Conservation (phyloP, 2,329 filamentous ascomycete genomes). For the Macrophomina phaseolina region DNA sequence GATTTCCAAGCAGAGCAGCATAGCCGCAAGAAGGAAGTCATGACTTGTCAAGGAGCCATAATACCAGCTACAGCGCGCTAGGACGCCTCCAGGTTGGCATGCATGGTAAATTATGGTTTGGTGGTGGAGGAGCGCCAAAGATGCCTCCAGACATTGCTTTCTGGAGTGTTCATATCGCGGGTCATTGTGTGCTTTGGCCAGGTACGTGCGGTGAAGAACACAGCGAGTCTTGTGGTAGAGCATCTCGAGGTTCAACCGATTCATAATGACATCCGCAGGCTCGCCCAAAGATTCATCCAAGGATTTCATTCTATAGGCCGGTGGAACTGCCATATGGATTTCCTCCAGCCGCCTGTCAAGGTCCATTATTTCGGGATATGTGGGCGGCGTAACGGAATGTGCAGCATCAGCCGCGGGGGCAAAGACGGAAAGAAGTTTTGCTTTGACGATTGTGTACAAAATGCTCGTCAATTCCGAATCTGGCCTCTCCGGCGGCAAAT, state of each 20-base stretch:
- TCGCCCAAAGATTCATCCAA: constrained; percentile 54
- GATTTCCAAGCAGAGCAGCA: constrained; percentile 55
- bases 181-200: constrained; percentile 48
- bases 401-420: constrained; percentile 43
- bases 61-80: constrained; percentile 54
- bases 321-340: constrained; percentile 42
- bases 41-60: constrained; percentile 53
- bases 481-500: constrained; percentile 40
- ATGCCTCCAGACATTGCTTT: constrained; percentile 54
- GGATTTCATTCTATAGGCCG: constrained; percentile 44
- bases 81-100: constrained; percentile 50
- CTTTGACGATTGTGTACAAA: constrained; percentile 28
- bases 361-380: constrained; percentile 45
- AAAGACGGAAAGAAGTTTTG: constrained; percentile 25
- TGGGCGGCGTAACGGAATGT: constrained; percentile 44
- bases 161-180: constrained; percentile 49
- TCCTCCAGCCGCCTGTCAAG: constrained; percentile 45
- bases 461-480: constrained; percentile 27
- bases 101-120: constrained; percentile 59
- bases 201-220: constrained; percentile 61
- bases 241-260: constrained; percentile 58
- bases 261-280: constrained; percentile 57
- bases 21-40: constrained; percentile 56
- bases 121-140: constrained; percentile 55
- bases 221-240: constrained; percentile 58